A percentile compares a stretch with the other conserved stretches of the same genome.
Evolutionary conservation across 2,329 filamentous ascomycete genomes (phyloP).

Genomic region (Cladophialophora immunda): DNA sequence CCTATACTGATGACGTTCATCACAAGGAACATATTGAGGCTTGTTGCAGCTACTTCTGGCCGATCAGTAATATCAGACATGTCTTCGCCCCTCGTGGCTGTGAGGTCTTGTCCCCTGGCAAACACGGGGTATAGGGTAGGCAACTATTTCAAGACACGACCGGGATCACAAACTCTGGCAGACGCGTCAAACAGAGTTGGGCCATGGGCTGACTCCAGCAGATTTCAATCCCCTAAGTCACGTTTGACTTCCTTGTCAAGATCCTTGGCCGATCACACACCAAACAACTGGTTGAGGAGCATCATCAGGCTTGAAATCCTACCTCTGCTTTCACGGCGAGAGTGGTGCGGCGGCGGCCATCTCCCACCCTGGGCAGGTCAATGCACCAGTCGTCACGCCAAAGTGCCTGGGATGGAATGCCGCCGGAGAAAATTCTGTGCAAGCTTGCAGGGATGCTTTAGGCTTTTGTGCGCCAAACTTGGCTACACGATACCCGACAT

Average conservation of each 20-base stretch:
- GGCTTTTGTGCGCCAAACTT: slow-evolving; percentile 3
- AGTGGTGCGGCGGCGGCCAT: not conserved
- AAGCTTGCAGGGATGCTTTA: slow-evolving; percentile 12
- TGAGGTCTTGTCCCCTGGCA: not conserved
- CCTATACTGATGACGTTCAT: not conserved
- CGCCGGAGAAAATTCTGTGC: slow-evolving; percentile 10
- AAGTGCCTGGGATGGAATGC: not conserved
- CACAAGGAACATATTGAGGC: not conserved
- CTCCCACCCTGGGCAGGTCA: not conserved
- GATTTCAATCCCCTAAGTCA: not conserved
- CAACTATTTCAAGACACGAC: not conserved
- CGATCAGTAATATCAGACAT: not conserved
- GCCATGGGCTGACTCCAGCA: not conserved
- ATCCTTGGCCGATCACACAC: not conserved
- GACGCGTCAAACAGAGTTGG: not conserved
- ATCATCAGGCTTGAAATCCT: slow-evolving; percentile 21
- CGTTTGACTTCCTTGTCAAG: not conserved
- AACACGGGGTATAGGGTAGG: not conserved
- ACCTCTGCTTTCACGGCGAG: not conserved
- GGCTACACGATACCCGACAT: not conserved
- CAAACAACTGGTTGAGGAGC: not conserved
- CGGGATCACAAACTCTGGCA: slow-evolving; percentile 1
- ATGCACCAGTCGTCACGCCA: not conserved
- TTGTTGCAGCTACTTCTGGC: not conserved
- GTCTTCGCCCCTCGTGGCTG: slow-evolving; percentile 6